Evolutionary conservation across 257 asterid species (phyloP), one percentile per base, ranked within the genome.

Genomic region (Scutellaria baicalensis): DNA sequence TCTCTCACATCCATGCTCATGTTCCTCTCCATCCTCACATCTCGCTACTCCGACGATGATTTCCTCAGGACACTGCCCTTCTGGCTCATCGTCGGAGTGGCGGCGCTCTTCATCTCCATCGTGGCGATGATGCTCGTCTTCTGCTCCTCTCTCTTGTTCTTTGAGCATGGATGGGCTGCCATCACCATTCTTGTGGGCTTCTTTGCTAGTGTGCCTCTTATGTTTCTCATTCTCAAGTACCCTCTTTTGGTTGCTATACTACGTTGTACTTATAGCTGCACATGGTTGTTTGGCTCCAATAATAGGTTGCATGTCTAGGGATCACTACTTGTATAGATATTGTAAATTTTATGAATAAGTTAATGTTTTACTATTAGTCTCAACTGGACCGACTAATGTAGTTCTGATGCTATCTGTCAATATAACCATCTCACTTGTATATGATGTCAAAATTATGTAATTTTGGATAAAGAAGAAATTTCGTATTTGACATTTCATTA

Each of bases 11-110:
- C 86, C 3, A 71, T 78, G 54, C 6, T 81, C 43, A 75, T 78
- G 81, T 82, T 78, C 20, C 59, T 82, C 39, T 68, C 81, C 23
- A 75, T 82, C 31, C 79, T 81, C 5, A 78, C 83, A 1, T 75
- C 83, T 1, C 81, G 84, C 2, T 82, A 61, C 62, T 56, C 77
- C 0, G 84, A 73, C 50, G 31, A 66, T 0, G 82, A 82, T 11
- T 82, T 82, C 11, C 54, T 75, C 11, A 60, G 14, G 3, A 58
- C 77, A 1, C 59, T 81, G 70, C 86, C 84, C 18, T 74, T 70
- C 14, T 70, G 65, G 77, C n/a, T 79, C 36, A 72, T 79, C 69
- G 56, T 23, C 3, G 83, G 83, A 18, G 68, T 79, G 47, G 31
- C 39, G 51, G 16, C 83, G 6, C 80, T 79, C 13, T 75, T 79